phyloP scores from a whole-genome alignment of 2,329 filamentous ascomycete species.

The Aspergillus bombycis region DNA sequence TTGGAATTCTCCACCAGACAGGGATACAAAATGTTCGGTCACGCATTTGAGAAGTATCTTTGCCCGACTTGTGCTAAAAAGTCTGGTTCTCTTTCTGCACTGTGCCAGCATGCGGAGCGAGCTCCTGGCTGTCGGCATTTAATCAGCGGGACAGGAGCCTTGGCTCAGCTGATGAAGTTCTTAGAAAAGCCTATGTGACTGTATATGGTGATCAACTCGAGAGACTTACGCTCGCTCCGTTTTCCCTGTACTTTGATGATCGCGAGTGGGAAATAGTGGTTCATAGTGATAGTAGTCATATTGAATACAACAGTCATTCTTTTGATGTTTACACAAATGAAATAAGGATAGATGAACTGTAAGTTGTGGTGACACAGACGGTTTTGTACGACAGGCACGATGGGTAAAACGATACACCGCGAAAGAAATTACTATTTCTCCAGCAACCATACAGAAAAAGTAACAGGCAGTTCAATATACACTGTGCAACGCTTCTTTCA shows the following conservation, averaged over 20 bases:
- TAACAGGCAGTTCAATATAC: background rate
- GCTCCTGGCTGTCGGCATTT: background rate
- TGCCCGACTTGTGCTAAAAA: background rate
- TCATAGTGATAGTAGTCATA: background rate
- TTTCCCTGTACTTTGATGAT: background rate
- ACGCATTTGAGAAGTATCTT: background rate
- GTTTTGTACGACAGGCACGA: background rate
- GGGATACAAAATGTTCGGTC: background rate
- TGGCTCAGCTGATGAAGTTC: background rate
- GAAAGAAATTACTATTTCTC: background rate
- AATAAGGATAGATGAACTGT: background rate
- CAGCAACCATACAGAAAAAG: slow-evolving; percentile 1
- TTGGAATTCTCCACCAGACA: background rate
- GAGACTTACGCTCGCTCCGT: background rate
- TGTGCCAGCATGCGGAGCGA: background rate
- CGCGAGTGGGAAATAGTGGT: background rate
- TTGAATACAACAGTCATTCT: background rate
- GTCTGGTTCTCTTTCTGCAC: background rate
- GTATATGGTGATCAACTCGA: background rate
- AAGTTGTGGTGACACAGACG: background rate
- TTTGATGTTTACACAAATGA: background rate
- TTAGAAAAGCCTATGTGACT: background rate
- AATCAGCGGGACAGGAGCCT: background rate
- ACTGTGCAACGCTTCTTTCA: background rate
- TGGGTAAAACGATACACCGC: background rate